Conservation (phyloP, 306 rosid species). For the Vigna angularis region DNA sequence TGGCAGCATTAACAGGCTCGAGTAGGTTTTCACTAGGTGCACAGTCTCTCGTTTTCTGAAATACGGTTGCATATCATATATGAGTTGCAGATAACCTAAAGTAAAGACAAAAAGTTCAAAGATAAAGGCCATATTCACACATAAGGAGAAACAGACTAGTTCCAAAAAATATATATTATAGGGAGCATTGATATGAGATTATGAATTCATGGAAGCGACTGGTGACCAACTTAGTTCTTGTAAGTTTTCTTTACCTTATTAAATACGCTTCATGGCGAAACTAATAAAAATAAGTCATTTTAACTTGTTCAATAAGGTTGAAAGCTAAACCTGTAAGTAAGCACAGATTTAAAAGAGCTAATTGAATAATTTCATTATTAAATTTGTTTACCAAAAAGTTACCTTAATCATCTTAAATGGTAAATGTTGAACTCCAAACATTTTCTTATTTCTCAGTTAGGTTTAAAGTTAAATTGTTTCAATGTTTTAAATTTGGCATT, state of each 20-base stretch:
- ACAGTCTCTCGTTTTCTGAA: slow-evolving; percentile 64
- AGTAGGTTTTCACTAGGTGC: slow-evolving; percentile 46
- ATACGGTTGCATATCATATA: slow-evolving; percentile 43
- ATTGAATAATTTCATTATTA: background rate
- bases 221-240: background rate
- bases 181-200: background rate
- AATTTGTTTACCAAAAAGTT: background rate
- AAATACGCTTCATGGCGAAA: background rate
- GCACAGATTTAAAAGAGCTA: background rate
- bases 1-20: slow-evolving; percentile 56
- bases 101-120: slow-evolving; percentile 9
- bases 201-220: background rate
- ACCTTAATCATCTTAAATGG: slow-evolving; percentile 4
- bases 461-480: slow-evolving; percentile 32
- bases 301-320: background rate
- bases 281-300: background rate
- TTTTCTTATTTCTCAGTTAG: background rate
- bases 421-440: slow-evolving; percentile 23
- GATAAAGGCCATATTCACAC: slow-evolving; percentile 22
- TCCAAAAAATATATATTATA: slow-evolving; percentile 1
- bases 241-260: background rate
- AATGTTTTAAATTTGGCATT: slow-evolving; percentile 21
- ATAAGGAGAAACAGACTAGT: slow-evolving; percentile 16
- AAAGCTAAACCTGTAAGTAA: background rate
- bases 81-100: slow-evolving; percentile 40